Percentiles rank a stretch among this genome's conserved stretches.
phyloP scores from a whole-genome alignment of 331 rosid species.

The Arachis monticola region DNA sequence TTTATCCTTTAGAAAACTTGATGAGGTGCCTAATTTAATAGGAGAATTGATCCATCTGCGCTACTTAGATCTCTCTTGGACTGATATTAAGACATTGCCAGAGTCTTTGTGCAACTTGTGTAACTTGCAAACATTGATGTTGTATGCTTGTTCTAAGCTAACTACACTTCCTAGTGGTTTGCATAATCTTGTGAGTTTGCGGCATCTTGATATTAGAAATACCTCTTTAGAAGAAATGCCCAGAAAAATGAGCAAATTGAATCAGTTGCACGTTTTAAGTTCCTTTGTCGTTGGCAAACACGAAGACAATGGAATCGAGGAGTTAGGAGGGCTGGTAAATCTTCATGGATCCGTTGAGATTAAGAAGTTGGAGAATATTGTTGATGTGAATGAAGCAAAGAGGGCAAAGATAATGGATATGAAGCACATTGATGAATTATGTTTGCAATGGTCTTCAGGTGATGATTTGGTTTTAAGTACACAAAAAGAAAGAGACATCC shows the following conservation, averaged over 20 bases:
- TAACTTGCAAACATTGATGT: neutral
- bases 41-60: neutral
- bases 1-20: neutral
- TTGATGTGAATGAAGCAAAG: neutral
- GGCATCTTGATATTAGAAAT: neutral
- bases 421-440: too few species aligned
- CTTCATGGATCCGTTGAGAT: neutral
- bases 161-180: neutral
- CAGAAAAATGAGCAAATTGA: neutral
- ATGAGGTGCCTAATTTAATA: neutral
- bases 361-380: neutral
- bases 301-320: neutral
- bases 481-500: neutral
- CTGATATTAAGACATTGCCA: neutral
- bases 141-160: rapidly evolving
- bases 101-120: neutral
- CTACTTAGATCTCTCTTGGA: neutral
- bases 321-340: neutral
- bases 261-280: neutral
- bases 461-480: neutral
- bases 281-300: neutral
- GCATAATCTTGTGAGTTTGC: neutral
- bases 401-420: neutral
- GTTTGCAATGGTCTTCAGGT: neutral
- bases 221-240: neutral